Evolutionary conservation across 2,329 filamentous ascomycete genomes (phyloP).

Genomic region (Pseudovirgaria hyperparasitica): DNA sequence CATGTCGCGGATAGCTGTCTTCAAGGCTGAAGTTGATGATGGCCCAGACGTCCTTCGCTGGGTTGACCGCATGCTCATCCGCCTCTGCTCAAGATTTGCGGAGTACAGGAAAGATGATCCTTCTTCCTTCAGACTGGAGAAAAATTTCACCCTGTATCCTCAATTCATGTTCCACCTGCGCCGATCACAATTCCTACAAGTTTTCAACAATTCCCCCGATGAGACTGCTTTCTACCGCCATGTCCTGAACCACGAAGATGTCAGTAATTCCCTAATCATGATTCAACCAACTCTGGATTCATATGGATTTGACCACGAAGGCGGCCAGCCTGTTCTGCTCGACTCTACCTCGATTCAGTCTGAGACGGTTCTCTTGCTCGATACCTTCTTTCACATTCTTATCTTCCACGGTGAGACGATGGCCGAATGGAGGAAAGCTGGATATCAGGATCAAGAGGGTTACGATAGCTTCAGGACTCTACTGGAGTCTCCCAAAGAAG

Average conservation of each 20-base stretch:
- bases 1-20: conserved; percentile 98
- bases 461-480: conserved; percentile 91
- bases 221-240: conserved; percentile 99
- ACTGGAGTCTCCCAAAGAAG: conserved; percentile 88
- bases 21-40: conserved; percentile 97
- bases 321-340: conserved; percentile 80
- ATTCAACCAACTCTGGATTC: conserved; percentile 96
- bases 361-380: conserved; percentile 82
- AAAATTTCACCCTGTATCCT: conserved; percentile 97
- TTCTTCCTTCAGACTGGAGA: conserved; percentile 79
- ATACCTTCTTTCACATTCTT: conserved; percentile 98
- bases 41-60: conserved; percentile 95
- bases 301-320: conserved; percentile 93
- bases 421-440: conserved; percentile 94
- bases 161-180: conserved; percentile 99
- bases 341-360: conserved; percentile 95
- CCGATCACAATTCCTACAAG: conserved; percentile 92
- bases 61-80: conserved; percentile 97
- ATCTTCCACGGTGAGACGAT: conserved; percentile 99
- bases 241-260: conserved; percentile 93
- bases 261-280: conserved; percentile 94
- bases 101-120: conserved; percentile 98
- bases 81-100: conserved; percentile 89
- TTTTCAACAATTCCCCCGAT: conserved; percentile 98
- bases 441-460: conserved; percentile 94